Percentiles rank a stretch among this genome's conserved stretches.
These are phyloP conservation scores for Wickerhamiella kurtzmanii DNA, from an alignment of 805 yeast genomes.

Conservation along the genomic window DNA sequence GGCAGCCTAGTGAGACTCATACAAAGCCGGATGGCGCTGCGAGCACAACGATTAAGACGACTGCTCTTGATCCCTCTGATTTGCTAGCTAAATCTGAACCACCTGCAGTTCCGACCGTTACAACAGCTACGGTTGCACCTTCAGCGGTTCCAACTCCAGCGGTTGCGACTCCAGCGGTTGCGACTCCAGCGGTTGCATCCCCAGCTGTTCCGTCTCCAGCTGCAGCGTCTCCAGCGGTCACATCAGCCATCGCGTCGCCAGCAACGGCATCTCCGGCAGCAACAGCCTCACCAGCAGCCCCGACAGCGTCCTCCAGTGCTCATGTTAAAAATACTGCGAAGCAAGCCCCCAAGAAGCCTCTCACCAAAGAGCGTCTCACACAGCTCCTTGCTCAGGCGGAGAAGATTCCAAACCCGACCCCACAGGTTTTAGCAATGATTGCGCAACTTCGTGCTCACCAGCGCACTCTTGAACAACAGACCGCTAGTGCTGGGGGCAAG, in stretches of 20 bases:
- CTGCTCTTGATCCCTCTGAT: too few species aligned
- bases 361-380: conserved; percentile 23
- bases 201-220: too few species aligned
- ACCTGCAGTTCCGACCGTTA: too few species aligned
- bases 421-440: conserved; percentile 24
- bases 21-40: too few species aligned
- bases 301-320: conserved; percentile 4
- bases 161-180: background rate
- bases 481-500: conserved; percentile 17
- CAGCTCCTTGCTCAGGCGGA: conserved; percentile 26
- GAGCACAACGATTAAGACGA: too few species aligned
- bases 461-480: conserved; percentile 16
- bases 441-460: conserved; percentile 25
- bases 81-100: too few species aligned
- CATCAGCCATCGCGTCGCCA: conserved; percentile 1
- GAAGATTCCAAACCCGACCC: conserved; percentile 26
- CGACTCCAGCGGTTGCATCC: background rate
- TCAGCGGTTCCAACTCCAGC: too few species aligned
- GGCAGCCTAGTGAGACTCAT: too few species aligned
- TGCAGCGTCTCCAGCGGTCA: background rate
- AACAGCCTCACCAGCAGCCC: conserved; percentile 5
- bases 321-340: conserved; percentile 4
- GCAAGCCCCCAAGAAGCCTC: conserved; percentile 14
- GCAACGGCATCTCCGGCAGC: conserved; percentile 6
- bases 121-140: too few species aligned